Conservation (phyloP, 768 basidiomycete genomes). For the Suillus discolor region DNA sequence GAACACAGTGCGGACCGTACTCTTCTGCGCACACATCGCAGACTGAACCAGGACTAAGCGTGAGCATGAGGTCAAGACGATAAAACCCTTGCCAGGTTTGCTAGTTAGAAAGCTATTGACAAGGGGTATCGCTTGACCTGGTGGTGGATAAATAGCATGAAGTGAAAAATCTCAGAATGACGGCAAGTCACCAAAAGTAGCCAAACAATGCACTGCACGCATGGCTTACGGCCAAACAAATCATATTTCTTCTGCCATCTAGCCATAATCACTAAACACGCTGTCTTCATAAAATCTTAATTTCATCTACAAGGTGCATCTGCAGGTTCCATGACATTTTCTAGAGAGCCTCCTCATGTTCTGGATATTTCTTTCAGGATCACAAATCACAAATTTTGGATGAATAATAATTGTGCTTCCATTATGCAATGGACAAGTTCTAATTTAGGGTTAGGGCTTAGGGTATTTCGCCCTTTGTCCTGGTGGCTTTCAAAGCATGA, state of each 20-base stretch:
- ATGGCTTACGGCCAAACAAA: slow-evolving; percentile 15
- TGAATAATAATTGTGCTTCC: neutral
- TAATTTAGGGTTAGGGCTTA: slow-evolving; percentile 34
- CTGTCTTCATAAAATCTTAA: slow-evolving; percentile 16
- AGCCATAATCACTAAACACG: slow-evolving; percentile 11
- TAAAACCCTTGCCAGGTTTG: slow-evolving; percentile 42
- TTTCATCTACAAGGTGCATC: slow-evolving; percentile 1
- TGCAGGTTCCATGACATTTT: slow-evolving; percentile 5
- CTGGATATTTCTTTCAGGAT: slow-evolving; percentile 6
- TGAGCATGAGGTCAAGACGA: slow-evolving; percentile 64
- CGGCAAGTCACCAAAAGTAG: slow-evolving; percentile 27
- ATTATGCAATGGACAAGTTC: slow-evolving; percentile 7
- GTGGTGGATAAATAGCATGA: slow-evolving; percentile 52
- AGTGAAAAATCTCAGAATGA: slow-evolving; percentile 38
- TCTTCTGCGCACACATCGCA: slow-evolving; percentile 93
- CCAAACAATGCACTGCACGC: slow-evolving; percentile 35
- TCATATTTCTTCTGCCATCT: neutral
- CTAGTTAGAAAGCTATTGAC: slow-evolving; percentile 40
- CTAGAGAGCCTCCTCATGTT: slow-evolving; percentile 11
- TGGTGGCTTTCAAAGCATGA: slow-evolving; percentile 9
- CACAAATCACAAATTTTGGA: slow-evolving; percentile 2
- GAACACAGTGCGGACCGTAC: slow-evolving; percentile 71
- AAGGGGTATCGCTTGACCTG: slow-evolving; percentile 45
- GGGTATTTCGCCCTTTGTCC: slow-evolving; percentile 18
- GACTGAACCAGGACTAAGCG: slow-evolving; percentile 77